phyloP scores from a whole-genome alignment of 495 filamentous ascomycete genomes.

The Penicillium argentinense region DNA sequence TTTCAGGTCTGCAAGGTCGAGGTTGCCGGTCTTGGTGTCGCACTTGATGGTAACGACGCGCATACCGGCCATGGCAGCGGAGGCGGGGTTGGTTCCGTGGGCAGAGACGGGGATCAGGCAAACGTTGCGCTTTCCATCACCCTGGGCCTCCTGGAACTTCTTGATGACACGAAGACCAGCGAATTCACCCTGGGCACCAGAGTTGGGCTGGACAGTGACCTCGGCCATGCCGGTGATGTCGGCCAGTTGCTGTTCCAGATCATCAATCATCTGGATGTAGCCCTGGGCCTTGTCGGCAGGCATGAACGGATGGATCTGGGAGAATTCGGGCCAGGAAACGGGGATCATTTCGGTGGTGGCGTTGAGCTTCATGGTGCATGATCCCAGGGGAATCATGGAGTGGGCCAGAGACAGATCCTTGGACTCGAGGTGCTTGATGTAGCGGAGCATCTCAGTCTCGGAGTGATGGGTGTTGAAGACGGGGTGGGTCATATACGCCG shows the following conservation, averaged over 20 bases:
- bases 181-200: slow-evolving; percentile 96
- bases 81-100: slow-evolving; percentile 96
- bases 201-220: slow-evolving; percentile 93
- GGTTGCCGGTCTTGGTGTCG: slow-evolving; percentile 81
- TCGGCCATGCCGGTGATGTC: slow-evolving; percentile 89
- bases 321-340: slow-evolving; percentile 81
- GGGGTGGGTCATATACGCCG: slow-evolving; percentile 80
- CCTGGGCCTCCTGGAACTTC: slow-evolving; percentile 72
- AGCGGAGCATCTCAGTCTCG: slow-evolving; percentile 92
- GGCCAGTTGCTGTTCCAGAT: slow-evolving; percentile 73
- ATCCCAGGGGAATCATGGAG: slow-evolving; percentile 99
- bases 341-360: slow-evolving; percentile 93
- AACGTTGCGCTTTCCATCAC: slow-evolving; percentile 75
- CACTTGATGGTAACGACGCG: slow-evolving; percentile 93
- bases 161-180: slow-evolving; percentile 91
- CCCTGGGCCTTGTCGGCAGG: slow-evolving; percentile 63
- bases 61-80: slow-evolving; percentile 97
- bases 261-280: slow-evolving; percentile 67
- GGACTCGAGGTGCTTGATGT: slow-evolving; percentile 92
- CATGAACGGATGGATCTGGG: slow-evolving; percentile 82
- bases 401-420: slow-evolving; percentile 94
- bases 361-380: slow-evolving; percentile 99
- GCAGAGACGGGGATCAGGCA: slow-evolving; percentile 97
- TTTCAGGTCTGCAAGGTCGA: slow-evolving; percentile 84
- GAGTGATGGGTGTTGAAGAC: slow-evolving; percentile 98